Evolutionary conservation across 768 basidiomycete species (phyloP).

Genomic region (Leccinum boreale): DNA sequence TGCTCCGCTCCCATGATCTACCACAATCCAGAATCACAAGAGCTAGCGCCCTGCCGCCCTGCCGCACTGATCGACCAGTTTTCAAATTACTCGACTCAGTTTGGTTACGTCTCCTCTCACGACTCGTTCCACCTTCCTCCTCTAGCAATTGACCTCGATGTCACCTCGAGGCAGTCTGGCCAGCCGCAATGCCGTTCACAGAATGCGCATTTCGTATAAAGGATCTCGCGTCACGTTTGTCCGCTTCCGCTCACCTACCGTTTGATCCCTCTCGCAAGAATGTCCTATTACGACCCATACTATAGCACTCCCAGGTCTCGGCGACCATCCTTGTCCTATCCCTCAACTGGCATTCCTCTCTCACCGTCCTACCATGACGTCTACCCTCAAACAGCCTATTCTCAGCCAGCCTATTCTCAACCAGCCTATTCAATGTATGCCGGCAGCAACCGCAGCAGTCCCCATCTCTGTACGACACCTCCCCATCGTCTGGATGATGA

Average conservation of each 20-base stretch:
- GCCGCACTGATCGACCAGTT: slow-evolving; percentile 13
- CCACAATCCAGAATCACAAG: background rate
- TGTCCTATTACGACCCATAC: slow-evolving; percentile 46
- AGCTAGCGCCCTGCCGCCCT: slow-evolving; percentile 3
- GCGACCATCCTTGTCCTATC: slow-evolving; percentile 34
- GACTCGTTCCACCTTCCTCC: slow-evolving; percentile 15
- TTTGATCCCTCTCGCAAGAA: slow-evolving; percentile 20
- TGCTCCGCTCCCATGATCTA: slow-evolving; percentile 17
- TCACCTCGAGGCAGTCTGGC: slow-evolving; percentile 28
- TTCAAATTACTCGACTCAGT: slow-evolving; percentile 22
- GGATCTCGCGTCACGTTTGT: background rate
- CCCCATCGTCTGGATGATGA: background rate
- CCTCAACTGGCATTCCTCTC: slow-evolving; percentile 28
- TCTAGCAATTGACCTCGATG: slow-evolving; percentile 19
- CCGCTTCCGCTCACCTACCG: slow-evolving; percentile 2
- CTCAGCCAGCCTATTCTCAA: background rate
- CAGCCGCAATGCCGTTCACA: slow-evolving; percentile 16
- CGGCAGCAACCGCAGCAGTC: slow-evolving; percentile 36
- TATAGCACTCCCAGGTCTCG: slow-evolving; percentile 31
- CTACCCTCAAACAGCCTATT: background rate
- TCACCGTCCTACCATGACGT: slow-evolving; percentile 41
- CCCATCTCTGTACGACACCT: slow-evolving; percentile 39
- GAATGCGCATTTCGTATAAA: slow-evolving; percentile 25
- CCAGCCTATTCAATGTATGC: slow-evolving; percentile 48
- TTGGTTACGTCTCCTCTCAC: slow-evolving; percentile 8